phyloP scores from a whole-genome alignment of 2,329 filamentous ascomycete genomes.

The Raffaelea deltoideospora region DNA sequence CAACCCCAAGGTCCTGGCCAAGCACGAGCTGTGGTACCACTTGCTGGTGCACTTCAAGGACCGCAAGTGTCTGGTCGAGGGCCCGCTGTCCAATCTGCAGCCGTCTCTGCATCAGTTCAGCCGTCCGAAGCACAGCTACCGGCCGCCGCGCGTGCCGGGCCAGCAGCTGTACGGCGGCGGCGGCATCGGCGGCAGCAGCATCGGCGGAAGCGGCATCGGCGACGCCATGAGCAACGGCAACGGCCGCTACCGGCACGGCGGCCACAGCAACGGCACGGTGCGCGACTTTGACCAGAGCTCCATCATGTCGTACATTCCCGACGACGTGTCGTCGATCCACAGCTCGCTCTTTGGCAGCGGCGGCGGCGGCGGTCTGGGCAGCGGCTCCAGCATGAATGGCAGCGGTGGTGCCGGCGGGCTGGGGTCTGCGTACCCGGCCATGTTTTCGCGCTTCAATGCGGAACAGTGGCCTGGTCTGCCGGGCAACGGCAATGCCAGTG shows the following conservation, averaged over 20 bases:
- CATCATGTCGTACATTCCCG: slow-evolving; percentile 87
- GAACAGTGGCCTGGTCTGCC: slow-evolving; percentile 79
- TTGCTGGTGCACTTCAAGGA: slow-evolving; percentile 95
- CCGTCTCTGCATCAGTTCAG: slow-evolving; percentile 90
- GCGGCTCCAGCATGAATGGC: slow-evolving; percentile 36
- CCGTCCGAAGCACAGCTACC: slow-evolving; percentile 82
- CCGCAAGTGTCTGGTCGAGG: slow-evolving; percentile 87
- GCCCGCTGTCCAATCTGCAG: slow-evolving; percentile 89
- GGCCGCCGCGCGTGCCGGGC: slow-evolving; percentile 73
- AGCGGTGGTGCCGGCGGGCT: slow-evolving; percentile 49
- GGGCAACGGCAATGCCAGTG: no score
- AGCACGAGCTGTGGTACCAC: slow-evolving; percentile 96
- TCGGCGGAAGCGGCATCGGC: slow-evolving; percentile 12
- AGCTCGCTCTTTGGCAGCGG: slow-evolving; percentile 79
- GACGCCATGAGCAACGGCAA: slow-evolving; percentile 3
- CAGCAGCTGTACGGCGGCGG: slow-evolving; percentile 48
- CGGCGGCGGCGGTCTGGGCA: slow-evolving; percentile 28
- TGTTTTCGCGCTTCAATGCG: slow-evolving; percentile 84
- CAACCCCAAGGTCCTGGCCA: slow-evolving; percentile 93
- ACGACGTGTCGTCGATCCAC: slow-evolving; percentile 93
- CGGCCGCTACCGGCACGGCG: slow-evolving; percentile 15
- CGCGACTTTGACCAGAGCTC: slow-evolving; percentile 65
- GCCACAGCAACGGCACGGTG: slow-evolving; percentile 20
- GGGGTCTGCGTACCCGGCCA: slow-evolving; percentile 70
- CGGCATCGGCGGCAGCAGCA: slow-evolving; percentile 8